Conservation (phyloP, 23 red algal species). For the Pyropia haitanensis region DNA sequence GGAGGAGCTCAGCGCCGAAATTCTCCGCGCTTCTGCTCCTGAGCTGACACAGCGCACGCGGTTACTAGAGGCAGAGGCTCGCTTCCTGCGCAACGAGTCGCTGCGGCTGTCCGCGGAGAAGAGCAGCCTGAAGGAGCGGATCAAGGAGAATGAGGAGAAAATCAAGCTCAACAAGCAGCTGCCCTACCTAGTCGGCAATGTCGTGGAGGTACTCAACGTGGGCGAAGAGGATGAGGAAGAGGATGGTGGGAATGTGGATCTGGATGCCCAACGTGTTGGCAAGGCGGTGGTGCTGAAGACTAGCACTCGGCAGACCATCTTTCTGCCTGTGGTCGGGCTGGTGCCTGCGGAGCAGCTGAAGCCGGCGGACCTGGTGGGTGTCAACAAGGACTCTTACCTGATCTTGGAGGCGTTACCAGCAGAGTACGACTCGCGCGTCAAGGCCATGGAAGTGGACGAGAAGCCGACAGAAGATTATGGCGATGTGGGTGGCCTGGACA, state of each 20-base stretch:
- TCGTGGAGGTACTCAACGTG: slow-evolving; percentile 90
- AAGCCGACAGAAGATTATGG: slow-evolving; percentile 91
- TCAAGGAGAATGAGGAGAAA: slow-evolving; percentile 97
- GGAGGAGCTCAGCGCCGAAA: slow-evolving; percentile 51
- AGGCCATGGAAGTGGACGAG: slow-evolving; percentile 99
- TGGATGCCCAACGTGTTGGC: slow-evolving; percentile 60
- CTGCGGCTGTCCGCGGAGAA: slow-evolving; percentile 78
- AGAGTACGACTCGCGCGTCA: slow-evolving; percentile 95
- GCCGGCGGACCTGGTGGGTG: slow-evolving; percentile 92
- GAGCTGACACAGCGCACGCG: slow-evolving; percentile 76
- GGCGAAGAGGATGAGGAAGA: slow-evolving; percentile 70
- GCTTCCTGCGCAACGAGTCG: slow-evolving; percentile 49
- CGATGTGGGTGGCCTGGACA: slow-evolving; percentile 95
- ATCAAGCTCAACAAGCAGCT: slow-evolving; percentile 96
- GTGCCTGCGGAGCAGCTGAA: slow-evolving; percentile 80
- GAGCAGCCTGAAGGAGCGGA: slow-evolving; percentile 58
- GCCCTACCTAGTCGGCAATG: slow-evolving; percentile 90
- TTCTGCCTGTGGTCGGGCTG: slow-evolving; percentile 87
- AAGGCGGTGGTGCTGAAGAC: slow-evolving; percentile 97
- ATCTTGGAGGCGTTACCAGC: slow-evolving; percentile 91
- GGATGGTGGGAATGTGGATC: slow-evolving; percentile 75
- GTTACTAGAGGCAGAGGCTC: slow-evolving; percentile 81
- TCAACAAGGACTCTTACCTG: slow-evolving; percentile 99
- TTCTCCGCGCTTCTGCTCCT: slow-evolving; percentile 69
- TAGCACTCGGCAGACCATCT: slow-evolving; percentile 91